Evolutionary conservation across 108 stramenopile species (phyloP), one percentile per base, ranked within the genome.

Genomic region (Epithemia pelagica): DNA sequence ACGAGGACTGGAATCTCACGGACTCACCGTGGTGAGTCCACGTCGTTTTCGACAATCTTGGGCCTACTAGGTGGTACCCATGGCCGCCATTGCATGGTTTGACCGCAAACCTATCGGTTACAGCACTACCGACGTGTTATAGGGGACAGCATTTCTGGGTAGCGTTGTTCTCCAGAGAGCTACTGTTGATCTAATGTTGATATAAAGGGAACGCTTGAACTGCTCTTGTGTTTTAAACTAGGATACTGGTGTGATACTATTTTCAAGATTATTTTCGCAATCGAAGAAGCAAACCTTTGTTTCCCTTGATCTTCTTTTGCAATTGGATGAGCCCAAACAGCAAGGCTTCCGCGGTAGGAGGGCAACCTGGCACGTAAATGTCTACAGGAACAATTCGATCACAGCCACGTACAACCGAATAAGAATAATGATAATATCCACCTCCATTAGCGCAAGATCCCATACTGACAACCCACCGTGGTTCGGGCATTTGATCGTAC

Each of bases 381-480:
- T 99, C 98, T 18, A 99, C 99, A 24, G 99, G 99, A 64, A 99
- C 99, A 74, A 99, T 98, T 63, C 96, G 80, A 79, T 98, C 98
- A 76, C 96, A 98, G 7, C 98, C 98, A 57, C 98, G 78, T 20
- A 98, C 98, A 1, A 99, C 96, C 19, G 96, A 84, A 68, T 99
- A 99, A 5, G 96, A 97, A 80, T 99, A 99, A 78, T 99, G 99
- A 80, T 99, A 99, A 82, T 99, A 99, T 52, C 99, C 99, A n/a
- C 99, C 99, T 10, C 99, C 99, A 79, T 99, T 99, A 26, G 99
- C 99, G 75, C 99, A 99, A 53, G 87, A 89, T 70, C 99, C 99
- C 99, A 99, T 99, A 69, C 89, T 91, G 27, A 99, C 83, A 22
- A 99, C 98, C 98, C 98, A 99, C 52, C 98, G 84, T 20, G 98